Percentiles rank a stretch among this genome's conserved stretches.
These are phyloP conservation scores for Russula lepida DNA, from an alignment of 768 basidiomycete species.

Conservation along the genomic window DNA sequence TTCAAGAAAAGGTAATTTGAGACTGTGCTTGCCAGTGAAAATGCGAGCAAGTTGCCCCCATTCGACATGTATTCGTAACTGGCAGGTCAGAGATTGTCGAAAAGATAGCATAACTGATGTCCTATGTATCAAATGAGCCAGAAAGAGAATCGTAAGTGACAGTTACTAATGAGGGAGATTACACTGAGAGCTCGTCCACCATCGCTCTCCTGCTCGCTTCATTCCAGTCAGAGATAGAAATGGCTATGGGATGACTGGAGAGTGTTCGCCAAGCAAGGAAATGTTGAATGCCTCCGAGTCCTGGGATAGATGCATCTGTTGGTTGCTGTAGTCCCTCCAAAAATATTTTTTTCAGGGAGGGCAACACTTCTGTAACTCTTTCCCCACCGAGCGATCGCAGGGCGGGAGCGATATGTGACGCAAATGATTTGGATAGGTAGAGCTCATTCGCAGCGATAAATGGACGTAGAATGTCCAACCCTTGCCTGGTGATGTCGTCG, in stretches of 20 bases:
- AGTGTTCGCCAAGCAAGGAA: background rate
- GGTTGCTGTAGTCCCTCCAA: background rate
- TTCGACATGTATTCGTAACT: background rate
- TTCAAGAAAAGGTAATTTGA: no score
- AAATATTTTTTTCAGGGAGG: background rate
- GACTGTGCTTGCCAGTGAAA: no score
- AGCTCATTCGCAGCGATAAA: background rate
- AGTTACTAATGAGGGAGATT: no score
- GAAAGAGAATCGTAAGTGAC: no score
- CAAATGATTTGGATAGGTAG: background rate
- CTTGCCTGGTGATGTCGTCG: no score
- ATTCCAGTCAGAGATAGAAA: no score
- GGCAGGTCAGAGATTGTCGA: no score
- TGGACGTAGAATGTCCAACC: background rate
- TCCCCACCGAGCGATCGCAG: background rate
- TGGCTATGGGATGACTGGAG: background rate
- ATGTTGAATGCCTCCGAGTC: background rate
- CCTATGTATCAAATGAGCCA: background rate
- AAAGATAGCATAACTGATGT: background rate
- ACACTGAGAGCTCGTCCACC: no score
- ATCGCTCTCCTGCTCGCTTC: no score
- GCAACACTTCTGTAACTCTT: background rate
- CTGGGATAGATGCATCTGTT: background rate
- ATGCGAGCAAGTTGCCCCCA: background rate
- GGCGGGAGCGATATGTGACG: background rate